These are phyloP conservation scores for Funneliformis caledonium DNA, from an alignment of 371 early-diverging fungal species.

Conservation along the genomic window DNA sequence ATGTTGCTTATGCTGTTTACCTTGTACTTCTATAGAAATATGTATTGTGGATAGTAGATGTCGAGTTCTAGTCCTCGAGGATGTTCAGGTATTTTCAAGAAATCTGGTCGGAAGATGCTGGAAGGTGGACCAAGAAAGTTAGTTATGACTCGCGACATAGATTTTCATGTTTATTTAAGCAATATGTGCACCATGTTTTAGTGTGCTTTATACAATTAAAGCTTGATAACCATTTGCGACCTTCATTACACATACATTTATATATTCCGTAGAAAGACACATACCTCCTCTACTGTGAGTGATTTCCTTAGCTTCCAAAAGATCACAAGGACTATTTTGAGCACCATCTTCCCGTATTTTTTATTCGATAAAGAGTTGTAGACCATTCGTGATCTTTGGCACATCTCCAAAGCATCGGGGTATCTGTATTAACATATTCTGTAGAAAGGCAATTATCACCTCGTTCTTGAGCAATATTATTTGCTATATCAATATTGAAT, in stretches of 20 bases:
- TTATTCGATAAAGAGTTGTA: too few species aligned
- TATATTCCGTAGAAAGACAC: constrained; percentile 24
- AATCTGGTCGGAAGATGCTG: constrained; percentile 3
- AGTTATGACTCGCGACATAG: neutral
- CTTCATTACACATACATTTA: neutral
- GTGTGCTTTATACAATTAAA: constrained; percentile 17
- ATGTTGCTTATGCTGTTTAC: too few species aligned
- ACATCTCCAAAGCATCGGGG: too few species aligned
- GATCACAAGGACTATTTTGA: neutral
- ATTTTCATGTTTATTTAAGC: constrained; percentile 17
- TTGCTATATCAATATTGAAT: too few species aligned
- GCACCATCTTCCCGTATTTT: constrained; percentile 4
- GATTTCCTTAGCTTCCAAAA: constrained; percentile 14
- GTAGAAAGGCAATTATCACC: too few species aligned
- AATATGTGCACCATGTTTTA: neutral
- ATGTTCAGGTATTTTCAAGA: neutral
- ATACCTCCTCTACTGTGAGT: constrained; percentile 8
- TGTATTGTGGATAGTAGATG: constrained; percentile 21
- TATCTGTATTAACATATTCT: too few species aligned
- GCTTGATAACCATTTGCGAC: neutral
- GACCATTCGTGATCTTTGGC: too few species aligned
- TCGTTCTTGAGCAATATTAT: too few species aligned
- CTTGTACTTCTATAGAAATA: too few species aligned
- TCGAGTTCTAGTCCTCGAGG: constrained; percentile 17
- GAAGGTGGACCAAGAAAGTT: neutral